Conservation (phyloP, 768 basidiomycete species). For the Trametes villosa region DNA sequence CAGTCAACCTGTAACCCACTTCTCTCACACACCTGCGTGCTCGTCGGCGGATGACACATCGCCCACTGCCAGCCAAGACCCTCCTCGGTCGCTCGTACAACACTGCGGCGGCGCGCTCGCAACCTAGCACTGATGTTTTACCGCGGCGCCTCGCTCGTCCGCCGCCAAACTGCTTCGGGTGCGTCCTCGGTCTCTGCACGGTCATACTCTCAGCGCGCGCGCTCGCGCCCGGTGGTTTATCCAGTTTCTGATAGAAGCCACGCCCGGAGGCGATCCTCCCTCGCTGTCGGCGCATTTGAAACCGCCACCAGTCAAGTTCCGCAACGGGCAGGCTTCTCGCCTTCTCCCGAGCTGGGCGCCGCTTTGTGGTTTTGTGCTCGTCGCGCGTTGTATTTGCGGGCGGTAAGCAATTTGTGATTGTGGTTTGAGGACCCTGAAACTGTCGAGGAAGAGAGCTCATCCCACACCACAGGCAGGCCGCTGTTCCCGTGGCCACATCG, state of each 20-base stretch:
- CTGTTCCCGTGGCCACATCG: background rate
- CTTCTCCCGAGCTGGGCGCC: background rate
- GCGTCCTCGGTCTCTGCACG: slow-evolving; percentile 5
- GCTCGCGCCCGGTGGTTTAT: background rate
- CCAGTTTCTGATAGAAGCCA: slow-evolving; percentile 6
- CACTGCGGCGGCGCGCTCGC: background rate
- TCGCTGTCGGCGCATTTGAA: background rate
- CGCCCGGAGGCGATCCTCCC: background rate
- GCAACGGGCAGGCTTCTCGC: background rate
- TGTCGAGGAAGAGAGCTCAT: background rate
- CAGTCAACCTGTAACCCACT: background rate
- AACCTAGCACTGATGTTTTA: background rate
- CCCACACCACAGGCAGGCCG: background rate
- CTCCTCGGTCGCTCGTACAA: background rate
- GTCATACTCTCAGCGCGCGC: background rate
- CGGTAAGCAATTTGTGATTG: too few relatives aligned
- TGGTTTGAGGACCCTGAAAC: background rate
- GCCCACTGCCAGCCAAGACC: background rate
- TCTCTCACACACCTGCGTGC: background rate
- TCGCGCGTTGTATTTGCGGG: too few relatives aligned
- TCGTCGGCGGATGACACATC: slow-evolving; percentile 4
- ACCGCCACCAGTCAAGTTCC: background rate
- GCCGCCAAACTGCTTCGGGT: background rate
- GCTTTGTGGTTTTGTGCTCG: too few relatives aligned
- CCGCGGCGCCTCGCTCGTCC: slow-evolving; percentile 7